These are phyloP conservation scores for Endoconidiophora polonica DNA, from an alignment of 2,329 filamentous ascomycete genomes.

Conservation along the genomic window DNA sequence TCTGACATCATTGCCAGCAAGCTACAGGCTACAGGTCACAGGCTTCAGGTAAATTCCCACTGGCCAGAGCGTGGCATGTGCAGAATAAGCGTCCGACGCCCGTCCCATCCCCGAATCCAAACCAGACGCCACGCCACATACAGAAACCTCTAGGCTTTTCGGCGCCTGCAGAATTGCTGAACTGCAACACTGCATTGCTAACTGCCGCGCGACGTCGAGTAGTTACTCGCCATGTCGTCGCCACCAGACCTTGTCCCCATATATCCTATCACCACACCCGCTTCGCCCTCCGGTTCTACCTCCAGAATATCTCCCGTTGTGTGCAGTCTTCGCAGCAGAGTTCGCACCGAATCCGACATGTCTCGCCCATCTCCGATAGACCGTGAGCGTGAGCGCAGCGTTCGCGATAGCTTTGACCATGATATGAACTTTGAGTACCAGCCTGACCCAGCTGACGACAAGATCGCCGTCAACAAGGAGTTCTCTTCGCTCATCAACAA, in stretches of 20 bases:
- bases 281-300: constrained; percentile 5
- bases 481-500: constrained; percentile 16
- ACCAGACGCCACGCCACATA: too few species aligned
- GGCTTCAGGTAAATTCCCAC: too few species aligned
- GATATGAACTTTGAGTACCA: constrained; percentile 15
- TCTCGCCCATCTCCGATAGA: not conserved
- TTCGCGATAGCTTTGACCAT: constrained; percentile 1
- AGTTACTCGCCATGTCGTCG: constrained; percentile 8
- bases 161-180: too few species aligned
- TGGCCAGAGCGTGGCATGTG: too few species aligned
- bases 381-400: not conserved
- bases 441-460: constrained; percentile 14
- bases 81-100: too few species aligned
- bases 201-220: too few species aligned
- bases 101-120: too few species aligned
- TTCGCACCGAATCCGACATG: not conserved
- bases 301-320: too few species aligned
- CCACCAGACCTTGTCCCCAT: not conserved
- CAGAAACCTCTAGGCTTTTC: too few species aligned
- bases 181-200: too few species aligned
- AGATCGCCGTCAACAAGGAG: constrained; percentile 18
- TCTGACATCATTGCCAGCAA: too few species aligned
- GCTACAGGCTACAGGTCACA: too few species aligned
- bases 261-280: constrained; percentile 1
- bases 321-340: not conserved